These are phyloP conservation scores for Fomitopsis pinicola DNA, from an alignment of 1,284 basidiomycete species.

Conservation along the genomic window DNA sequence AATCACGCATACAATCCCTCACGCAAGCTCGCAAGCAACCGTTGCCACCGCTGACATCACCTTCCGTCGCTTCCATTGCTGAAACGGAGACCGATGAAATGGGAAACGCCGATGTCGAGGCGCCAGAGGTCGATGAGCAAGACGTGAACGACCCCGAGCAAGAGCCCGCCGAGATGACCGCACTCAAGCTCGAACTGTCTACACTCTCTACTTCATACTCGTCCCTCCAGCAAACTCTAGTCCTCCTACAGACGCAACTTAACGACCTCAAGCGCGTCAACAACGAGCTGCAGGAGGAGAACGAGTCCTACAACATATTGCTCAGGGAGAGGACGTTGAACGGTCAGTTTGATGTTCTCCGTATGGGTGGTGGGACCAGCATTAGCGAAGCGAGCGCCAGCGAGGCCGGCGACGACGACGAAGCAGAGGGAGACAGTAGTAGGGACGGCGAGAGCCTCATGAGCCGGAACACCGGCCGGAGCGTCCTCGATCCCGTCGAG, in stretches of 20 bases:
- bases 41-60: conserved; percentile 24
- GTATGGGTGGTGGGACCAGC: conserved; percentile 51
- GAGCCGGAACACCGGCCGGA: conserved; percentile 44
- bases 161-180: conserved; percentile 81
- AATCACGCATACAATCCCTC: conserved; percentile 79
- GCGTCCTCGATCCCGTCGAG: conserved; percentile 38
- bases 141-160: conserved; percentile 57
- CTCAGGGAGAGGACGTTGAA: conserved; percentile 84
- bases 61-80: conserved; percentile 33
- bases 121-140: conserved; percentile 27
- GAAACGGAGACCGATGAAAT: conserved; percentile 40
- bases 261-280: conserved; percentile 78
- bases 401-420: conserved; percentile 48
- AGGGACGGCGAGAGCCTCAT: conserved; percentile 47
- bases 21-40: conserved; percentile 58
- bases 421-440: conserved; percentile 25
- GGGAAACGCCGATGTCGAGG: conserved; percentile 22
- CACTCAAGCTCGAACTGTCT: conserved; percentile 72
- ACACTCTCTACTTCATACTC: conserved; percentile 77
- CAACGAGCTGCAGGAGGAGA: conserved; percentile 83
- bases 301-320: conserved; percentile 92
- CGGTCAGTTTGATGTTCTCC: conserved; percentile 76
- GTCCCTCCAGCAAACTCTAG: conserved; percentile 73
- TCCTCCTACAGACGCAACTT: conserved; percentile 72
- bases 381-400: conserved; percentile 36